Percentiles rank a stretch among this genome's conserved stretches.
Conservation (phyloP, 805 yeast species). For the Pichia paraexigua region DNA sequence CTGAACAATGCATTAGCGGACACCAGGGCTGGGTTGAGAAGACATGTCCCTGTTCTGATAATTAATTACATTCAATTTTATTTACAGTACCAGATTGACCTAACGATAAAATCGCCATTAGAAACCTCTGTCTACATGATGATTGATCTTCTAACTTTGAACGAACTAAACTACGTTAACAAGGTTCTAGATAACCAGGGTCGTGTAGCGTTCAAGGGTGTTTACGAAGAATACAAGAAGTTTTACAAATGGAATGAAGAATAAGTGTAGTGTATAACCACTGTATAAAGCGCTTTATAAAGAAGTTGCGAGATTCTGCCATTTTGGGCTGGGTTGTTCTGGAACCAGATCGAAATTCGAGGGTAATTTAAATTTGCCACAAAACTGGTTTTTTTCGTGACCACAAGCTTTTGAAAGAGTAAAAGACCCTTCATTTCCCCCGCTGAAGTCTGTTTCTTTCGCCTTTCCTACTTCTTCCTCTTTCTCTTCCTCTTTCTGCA, state of each 20-base stretch:
- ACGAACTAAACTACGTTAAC: conserved; percentile 57
- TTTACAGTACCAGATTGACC: conserved; percentile 40
- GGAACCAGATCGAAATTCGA: too few relatives aligned
- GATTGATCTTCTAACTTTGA: conserved; percentile 60
- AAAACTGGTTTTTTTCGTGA: too few relatives aligned
- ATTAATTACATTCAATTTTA: conserved; percentile 50
- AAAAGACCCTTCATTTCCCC: too few relatives aligned
- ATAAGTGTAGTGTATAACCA: conserved; percentile 14
- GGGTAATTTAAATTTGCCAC: too few relatives aligned
- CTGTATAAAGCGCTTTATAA: too few relatives aligned
- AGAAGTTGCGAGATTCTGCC: too few relatives aligned
- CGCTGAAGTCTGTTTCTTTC: too few relatives aligned
- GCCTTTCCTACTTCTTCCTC: too few relatives aligned
- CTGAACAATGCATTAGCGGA: conserved; percentile 48
- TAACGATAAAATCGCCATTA: conserved; percentile 40
- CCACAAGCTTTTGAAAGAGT: too few relatives aligned
- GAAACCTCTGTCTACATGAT: conserved; percentile 50
- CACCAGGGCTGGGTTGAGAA: conserved; percentile 55
- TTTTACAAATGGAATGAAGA: conserved; percentile 77
- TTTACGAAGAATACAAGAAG: conserved; percentile 67
- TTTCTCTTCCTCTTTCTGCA: too few relatives aligned
- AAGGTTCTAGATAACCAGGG: conserved; percentile 63
- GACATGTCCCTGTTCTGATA: conserved; percentile 51
- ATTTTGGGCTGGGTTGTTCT: too few relatives aligned
- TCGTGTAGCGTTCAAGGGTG: conserved; percentile 52